Percentiles rank a stretch among this genome's conserved stretches.
These are phyloP conservation scores for Mycena maculata DNA, from an alignment of 768 basidiomycete genomes.

Conservation along the genomic window DNA sequence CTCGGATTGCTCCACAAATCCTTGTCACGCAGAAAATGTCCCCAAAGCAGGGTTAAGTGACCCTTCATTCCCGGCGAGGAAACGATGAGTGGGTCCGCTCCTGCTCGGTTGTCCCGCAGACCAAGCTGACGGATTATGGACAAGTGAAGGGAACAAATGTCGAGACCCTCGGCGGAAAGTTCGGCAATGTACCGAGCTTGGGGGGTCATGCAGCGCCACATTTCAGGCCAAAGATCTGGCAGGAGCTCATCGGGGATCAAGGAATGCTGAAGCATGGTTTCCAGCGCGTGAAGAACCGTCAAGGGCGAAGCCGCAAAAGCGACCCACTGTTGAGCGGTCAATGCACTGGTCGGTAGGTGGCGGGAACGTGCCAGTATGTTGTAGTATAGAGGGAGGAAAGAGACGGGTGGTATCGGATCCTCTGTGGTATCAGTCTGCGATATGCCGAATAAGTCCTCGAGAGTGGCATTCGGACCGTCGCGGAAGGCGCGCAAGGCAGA, in stretches of 20 bases:
- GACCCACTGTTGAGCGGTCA: background rate
- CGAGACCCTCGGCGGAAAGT: background rate
- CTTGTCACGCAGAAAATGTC: background rate
- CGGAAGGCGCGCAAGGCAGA: background rate
- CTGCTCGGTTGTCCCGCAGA: background rate
- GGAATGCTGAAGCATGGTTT: background rate
- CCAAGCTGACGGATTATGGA: background rate
- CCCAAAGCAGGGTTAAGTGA: background rate
- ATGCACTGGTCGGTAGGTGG: background rate
- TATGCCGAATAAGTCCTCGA: background rate
- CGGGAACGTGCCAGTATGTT: background rate
- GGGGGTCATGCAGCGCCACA: background rate
- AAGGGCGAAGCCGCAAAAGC: background rate
- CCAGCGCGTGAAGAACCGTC: background rate
- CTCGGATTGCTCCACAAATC: background rate
- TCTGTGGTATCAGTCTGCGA: background rate
- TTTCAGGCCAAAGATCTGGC: background rate
- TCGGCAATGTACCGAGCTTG: background rate
- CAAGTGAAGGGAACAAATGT: background rate
- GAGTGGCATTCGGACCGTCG: background rate
- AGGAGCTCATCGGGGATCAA: background rate
- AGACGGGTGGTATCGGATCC: background rate
- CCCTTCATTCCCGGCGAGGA: background rate
- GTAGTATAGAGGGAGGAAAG: background rate
- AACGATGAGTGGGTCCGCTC: background rate